Conservation (phyloP, 192 early-diverging fungal species). For the Kappamyces sp. region DNA sequence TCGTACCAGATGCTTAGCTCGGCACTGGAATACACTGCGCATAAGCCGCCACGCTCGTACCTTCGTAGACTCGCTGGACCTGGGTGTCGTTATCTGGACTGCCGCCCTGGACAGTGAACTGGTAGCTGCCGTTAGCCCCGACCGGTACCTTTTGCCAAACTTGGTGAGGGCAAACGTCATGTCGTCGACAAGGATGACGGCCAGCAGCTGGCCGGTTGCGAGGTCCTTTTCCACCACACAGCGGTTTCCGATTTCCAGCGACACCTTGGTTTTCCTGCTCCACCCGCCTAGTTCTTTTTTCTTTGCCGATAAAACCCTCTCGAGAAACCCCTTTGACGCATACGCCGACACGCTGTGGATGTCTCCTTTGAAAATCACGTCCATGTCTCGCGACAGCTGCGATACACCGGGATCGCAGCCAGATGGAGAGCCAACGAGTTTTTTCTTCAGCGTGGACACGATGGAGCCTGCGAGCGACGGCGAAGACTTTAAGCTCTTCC, state of each 20-base stretch:
- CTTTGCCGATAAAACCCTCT: slow-evolving; percentile 8
- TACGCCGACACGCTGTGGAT: slow-evolving; percentile 9
- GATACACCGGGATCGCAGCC: no score
- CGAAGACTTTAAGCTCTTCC: no score
- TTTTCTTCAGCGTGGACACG: no score
- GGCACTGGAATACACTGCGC: slow-evolving; percentile 7
- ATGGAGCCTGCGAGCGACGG: no score
- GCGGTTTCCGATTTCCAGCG: slow-evolving; percentile 8
- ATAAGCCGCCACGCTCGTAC: not conserved
- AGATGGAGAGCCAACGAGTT: no score
- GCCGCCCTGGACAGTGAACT: slow-evolving; percentile 1
- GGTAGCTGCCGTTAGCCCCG: no score
- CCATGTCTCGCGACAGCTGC: not conserved
- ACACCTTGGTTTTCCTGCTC: slow-evolving; percentile 8
- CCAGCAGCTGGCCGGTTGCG: not conserved
- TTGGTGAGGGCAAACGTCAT: slow-evolving; percentile 14
- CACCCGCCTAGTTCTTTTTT: slow-evolving; percentile 5
- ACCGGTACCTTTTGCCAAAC: not conserved
- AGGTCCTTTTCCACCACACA: not conserved
- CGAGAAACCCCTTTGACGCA: not conserved
- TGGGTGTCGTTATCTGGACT: not conserved
- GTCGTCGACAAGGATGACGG: not conserved
- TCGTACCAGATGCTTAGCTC: slow-evolving; percentile 15
- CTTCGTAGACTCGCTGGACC: slow-evolving; percentile 10
- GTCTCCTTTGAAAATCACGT: slow-evolving; percentile 14